Evolutionary conservation across 768 basidiomycete genomes (phyloP).

Genomic region (Cytidiella melzeri): DNA sequence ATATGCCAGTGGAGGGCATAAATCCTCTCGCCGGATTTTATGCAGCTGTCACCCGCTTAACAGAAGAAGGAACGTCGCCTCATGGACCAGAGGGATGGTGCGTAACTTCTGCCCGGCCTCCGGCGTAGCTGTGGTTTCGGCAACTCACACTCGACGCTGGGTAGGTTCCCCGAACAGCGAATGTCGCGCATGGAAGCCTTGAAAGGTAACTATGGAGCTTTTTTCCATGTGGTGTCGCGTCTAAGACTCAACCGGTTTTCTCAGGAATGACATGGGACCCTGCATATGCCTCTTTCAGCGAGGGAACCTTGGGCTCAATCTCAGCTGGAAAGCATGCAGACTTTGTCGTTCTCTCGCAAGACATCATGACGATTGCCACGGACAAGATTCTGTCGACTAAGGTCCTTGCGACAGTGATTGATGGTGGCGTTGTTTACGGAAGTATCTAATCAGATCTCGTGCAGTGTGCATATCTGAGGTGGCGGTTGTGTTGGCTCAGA

Average conservation of each 20-base stretch:
- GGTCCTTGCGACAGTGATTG: slow-evolving; percentile 73
- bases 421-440: slow-evolving; percentile 53
- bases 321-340: slow-evolving; percentile 77
- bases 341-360: slow-evolving; percentile 74
- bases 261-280: slow-evolving; percentile 83
- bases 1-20: slow-evolving; percentile 84
- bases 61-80: slow-evolving; percentile 66
- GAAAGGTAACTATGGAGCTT: slow-evolving; percentile 37
- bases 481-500: slow-evolving; percentile 4
- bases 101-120: slow-evolving; percentile 18
- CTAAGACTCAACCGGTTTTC: background rate
- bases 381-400: slow-evolving; percentile 58
- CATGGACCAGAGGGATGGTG: slow-evolving; percentile 83
- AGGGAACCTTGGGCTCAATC: slow-evolving; percentile 68
- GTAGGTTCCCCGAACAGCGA: slow-evolving; percentile 78
- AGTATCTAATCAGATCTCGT: slow-evolving; percentile 19
- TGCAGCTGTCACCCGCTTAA: slow-evolving; percentile 78
- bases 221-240: background rate
- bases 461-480: background rate
- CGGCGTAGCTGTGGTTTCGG: background rate
- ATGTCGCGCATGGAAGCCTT: slow-evolving; percentile 74
- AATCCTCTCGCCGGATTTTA: slow-evolving; percentile 84
- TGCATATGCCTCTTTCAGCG: slow-evolving; percentile 83
- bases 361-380: slow-evolving; percentile 66
- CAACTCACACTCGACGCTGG: background rate